Evolutionary conservation across 345 rosid genomes (phyloP).

Genomic region (Brassica rapa): DNA sequence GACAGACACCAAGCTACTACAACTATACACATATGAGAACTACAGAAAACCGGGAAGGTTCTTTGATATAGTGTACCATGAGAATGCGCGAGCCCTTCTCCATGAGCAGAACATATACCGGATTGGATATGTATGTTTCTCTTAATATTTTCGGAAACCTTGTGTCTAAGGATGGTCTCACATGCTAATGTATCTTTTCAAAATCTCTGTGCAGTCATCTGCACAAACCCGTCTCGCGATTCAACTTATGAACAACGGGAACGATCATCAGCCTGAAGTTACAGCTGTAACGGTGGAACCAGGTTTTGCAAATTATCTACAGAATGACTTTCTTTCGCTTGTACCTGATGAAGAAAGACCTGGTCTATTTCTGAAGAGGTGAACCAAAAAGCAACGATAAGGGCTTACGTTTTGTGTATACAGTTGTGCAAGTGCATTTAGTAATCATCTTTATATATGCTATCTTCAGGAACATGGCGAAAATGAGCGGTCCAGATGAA

Average conservation of each 20-base stretch:
- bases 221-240: slow-evolving; percentile 60
- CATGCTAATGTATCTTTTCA: slow-evolving; percentile 9
- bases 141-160: neutral
- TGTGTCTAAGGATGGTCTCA: neutral
- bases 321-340: slow-evolving; percentile 65
- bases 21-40: slow-evolving; percentile 80
- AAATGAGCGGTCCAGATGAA: slow-evolving; percentile 46
- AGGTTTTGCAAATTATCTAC: slow-evolving; percentile 78
- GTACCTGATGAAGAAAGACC: slow-evolving; percentile 60
- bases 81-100: slow-evolving; percentile 81
- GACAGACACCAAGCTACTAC: slow-evolving; percentile 89
- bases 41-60: slow-evolving; percentile 74
- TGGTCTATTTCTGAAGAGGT: slow-evolving; percentile 80
- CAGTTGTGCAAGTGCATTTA: slow-evolving; percentile 10
- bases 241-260: slow-evolving; percentile 89
- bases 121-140: slow-evolving; percentile 75
- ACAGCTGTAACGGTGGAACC: slow-evolving; percentile 89
- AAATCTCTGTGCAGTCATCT: slow-evolving; percentile 56
- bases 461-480: slow-evolving; percentile 66
- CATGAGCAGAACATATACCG: slow-evolving; percentile 91
- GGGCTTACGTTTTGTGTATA: neutral
- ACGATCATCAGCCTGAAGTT: slow-evolving; percentile 93
- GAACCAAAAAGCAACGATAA: slow-evolving; percentile 16
- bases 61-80: slow-evolving; percentile 76
- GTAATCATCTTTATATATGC: slow-evolving; percentile 32